phyloP scores from a whole-genome alignment of 2,329 filamentous ascomycete genomes.

The Chaetomium sp. region DNA sequence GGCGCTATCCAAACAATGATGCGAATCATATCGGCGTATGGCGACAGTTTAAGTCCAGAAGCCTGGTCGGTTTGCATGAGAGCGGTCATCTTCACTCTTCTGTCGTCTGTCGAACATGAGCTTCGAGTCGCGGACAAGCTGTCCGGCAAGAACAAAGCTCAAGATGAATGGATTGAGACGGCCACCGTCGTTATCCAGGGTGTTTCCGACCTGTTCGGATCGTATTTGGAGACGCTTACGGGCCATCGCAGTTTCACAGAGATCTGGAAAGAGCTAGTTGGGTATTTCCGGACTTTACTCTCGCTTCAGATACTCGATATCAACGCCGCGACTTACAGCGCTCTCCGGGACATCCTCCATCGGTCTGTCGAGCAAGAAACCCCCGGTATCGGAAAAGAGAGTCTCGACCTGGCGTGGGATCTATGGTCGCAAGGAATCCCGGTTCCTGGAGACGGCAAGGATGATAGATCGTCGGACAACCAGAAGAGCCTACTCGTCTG shows the following conservation, averaged over 20 bases:
- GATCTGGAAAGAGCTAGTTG: constrained; percentile 70
- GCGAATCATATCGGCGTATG: constrained; percentile 86
- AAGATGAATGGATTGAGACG: constrained; percentile 64
- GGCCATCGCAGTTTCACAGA: constrained; percentile 59
- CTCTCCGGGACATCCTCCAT: constrained; percentile 57
- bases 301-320: constrained; percentile 61
- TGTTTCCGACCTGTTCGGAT: constrained; percentile 64
- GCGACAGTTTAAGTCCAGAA: constrained; percentile 67
- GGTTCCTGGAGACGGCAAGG: constrained; percentile 34
- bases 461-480: constrained; percentile 53
- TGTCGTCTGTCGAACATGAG: constrained; percentile 61
- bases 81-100: constrained; percentile 70
- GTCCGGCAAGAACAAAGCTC: constrained; percentile 35
- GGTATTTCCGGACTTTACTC: constrained; percentile 59
- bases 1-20: constrained; percentile 83
- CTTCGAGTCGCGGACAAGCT: constrained; percentile 36
- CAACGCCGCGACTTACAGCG: constrained; percentile 64
- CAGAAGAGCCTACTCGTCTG: constrained; percentile 85
- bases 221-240: constrained; percentile 68
- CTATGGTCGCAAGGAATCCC: constrained; percentile 65
- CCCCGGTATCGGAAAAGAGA: constrained; percentile 41
- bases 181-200: constrained; percentile 68
- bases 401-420: constrained; percentile 58
- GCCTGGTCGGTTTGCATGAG: constrained; percentile 81
- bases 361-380: constrained; percentile 39